These are phyloP conservation scores for Epichloe bromicola DNA, from an alignment of 2,329 filamentous ascomycete genomes.

Conservation along the genomic window DNA sequence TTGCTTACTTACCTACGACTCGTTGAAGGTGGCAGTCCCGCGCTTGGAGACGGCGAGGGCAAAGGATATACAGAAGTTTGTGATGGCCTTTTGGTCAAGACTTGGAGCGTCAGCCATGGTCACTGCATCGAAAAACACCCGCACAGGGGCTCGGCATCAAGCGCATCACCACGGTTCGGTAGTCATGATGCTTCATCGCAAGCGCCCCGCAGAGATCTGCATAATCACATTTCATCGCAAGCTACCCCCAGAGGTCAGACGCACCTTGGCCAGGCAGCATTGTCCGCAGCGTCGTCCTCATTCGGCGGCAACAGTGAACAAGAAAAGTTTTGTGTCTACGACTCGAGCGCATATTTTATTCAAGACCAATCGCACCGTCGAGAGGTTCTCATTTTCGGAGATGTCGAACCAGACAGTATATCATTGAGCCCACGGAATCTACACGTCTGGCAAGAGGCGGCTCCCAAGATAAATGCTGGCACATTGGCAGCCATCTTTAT, in stretches of 20 bases:
- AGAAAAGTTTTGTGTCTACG: slow-evolving; percentile 55
- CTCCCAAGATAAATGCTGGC: slow-evolving; percentile 65
- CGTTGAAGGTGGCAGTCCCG: slow-evolving; percentile 76
- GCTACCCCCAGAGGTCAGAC: slow-evolving; percentile 10
- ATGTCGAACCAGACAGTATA: slow-evolving; percentile 84
- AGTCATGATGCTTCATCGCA: slow-evolving; percentile 33
- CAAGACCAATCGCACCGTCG: slow-evolving; percentile 55
- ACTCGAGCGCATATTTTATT: slow-evolving; percentile 90
- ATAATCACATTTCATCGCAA: slow-evolving; percentile 9
- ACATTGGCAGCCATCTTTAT: slow-evolving; percentile 75
- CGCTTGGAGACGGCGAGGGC: slow-evolving; percentile 65
- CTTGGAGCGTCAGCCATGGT: slow-evolving; percentile 80
- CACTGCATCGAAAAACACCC: slow-evolving; percentile 66
- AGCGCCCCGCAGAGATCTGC: slow-evolving; percentile 16
- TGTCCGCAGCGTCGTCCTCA: slow-evolving; percentile 14
- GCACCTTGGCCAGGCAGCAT: slow-evolving; percentile 19
- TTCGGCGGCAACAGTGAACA: slow-evolving; percentile 18
- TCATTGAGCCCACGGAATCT: slow-evolving; percentile 70
- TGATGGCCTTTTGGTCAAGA: slow-evolving; percentile 78
- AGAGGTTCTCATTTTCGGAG: slow-evolving; percentile 88
- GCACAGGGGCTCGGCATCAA: slow-evolving; percentile 45
- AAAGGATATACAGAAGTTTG: slow-evolving; percentile 80
- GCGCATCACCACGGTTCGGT: slow-evolving; percentile 35
- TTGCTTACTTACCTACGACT: slow-evolving; percentile 83
- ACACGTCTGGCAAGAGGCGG: slow-evolving; percentile 79